Evolutionary conservation across 2,329 filamentous ascomycete genomes (phyloP), one percentile per base, ranked within the genome.

Genomic region (Penicillium sp.): DNA sequence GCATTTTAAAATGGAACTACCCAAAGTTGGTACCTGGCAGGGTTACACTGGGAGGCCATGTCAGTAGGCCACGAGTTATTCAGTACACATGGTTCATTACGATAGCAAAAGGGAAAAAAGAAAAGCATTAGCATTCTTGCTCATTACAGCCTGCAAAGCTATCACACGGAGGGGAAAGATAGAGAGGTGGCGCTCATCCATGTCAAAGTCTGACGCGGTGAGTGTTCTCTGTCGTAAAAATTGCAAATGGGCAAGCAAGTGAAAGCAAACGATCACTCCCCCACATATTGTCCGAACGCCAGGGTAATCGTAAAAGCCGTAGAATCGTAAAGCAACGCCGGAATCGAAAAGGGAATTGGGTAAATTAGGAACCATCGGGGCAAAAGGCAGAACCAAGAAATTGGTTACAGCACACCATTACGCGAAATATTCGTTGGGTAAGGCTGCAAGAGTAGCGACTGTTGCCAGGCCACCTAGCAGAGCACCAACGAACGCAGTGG

Each of bases 341-440:
- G 60, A 42, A 29, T 14, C 39, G 16, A 11, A 32, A 9, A 14
- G 31, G 21, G 34, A 39, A 8, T 27, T 44, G 31, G 32, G 13
- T 36, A 48, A 54, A 40, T 54, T 34, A 40, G 44, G 43, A 50
- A 34, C 45, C 11, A 39, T 31, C 32, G 44, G 34, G 29, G 16
- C 3, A 10, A 13, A 24, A 16, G 18, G 18, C 38, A 39, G 10
- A 40, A 18, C 31, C 21, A 50, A 43, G n/a, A 2, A 16, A 7
- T n/a, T 22, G 29, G 16, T 11, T 6, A 21, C 22, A 31, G 43
- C 31, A 4, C 5, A n/a, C 31, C 14, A 36, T 60, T 62, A 76
- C 38, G 66, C 60, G 59, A 78, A 78, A 59, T 71, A 78, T 48
- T 77, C 73, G 5, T 70, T 64, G 8, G 76, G 76, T 13, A 79